Percentiles rank a stretch among this genome's conserved stretches.
Evolutionary conservation across 1,284 basidiomycete genomes (phyloP).

Genomic region (Marasmius tenuissimus): DNA sequence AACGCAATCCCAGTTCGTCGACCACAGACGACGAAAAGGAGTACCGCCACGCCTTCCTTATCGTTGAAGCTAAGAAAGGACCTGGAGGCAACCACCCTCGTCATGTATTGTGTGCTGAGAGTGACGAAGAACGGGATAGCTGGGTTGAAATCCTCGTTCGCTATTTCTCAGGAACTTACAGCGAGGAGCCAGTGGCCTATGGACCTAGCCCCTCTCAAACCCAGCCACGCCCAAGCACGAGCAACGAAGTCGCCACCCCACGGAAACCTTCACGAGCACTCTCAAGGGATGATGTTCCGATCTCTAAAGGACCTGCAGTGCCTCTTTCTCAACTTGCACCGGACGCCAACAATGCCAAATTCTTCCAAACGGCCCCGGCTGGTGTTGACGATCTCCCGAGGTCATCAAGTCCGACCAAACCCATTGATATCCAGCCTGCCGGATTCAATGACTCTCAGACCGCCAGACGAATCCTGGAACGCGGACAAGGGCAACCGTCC

Average conservation of each 20-base stretch:
- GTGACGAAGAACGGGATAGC: slow-evolving; percentile 86
- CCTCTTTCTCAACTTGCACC: slow-evolving; percentile 60
- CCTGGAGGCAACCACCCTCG: slow-evolving; percentile 72
- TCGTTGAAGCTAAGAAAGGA: slow-evolving; percentile 82
- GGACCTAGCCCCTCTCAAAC: slow-evolving; percentile 18
- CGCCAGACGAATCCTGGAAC: slow-evolving; percentile 40
- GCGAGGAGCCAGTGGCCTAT: slow-evolving; percentile 56
- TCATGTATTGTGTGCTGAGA: slow-evolving; percentile 96
- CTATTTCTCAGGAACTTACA: slow-evolving; percentile 74
- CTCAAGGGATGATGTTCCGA: slow-evolving; percentile 66
- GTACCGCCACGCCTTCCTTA: slow-evolving; percentile 95
- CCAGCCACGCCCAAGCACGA: slow-evolving; percentile 15
- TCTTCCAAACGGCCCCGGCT: slow-evolving; percentile 48
- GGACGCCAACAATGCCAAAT: slow-evolving; percentile 59
- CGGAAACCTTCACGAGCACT: slow-evolving; percentile 33
- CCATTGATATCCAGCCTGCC: slow-evolving; percentile 39
- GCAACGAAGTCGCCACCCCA: slow-evolving; percentile 5
- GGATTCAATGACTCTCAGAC: slow-evolving; percentile 37
- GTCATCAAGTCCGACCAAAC: slow-evolving; percentile 55
- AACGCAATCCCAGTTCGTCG: slow-evolving; percentile 49
- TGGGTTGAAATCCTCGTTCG: slow-evolving; percentile 95
- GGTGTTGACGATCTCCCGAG: slow-evolving; percentile 38
- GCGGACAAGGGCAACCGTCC: slow-evolving; percentile 41
- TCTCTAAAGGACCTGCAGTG: slow-evolving; percentile 48
- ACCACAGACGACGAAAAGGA: slow-evolving; percentile 84